A percentile compares a stretch with the other conserved stretches of the same genome.
Evolutionary conservation across 148 eudicot genomes (phyloP).

Genomic region (Nepenthes gracilis): DNA sequence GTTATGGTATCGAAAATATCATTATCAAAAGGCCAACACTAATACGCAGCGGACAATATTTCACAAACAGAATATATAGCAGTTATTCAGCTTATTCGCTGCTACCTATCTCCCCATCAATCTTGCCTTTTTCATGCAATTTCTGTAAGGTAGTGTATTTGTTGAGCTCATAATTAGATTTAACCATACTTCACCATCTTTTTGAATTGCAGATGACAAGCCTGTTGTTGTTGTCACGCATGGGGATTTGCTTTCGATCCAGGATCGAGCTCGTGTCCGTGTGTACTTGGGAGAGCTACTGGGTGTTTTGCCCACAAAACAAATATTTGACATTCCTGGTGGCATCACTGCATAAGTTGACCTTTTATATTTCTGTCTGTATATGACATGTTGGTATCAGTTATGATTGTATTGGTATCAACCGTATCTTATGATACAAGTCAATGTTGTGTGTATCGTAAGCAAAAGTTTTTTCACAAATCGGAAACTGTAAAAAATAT

Average conservation of each 20-base stretch:
- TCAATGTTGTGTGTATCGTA: too few species aligned
- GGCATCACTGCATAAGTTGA: neutral
- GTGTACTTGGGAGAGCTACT: constrained; percentile 65
- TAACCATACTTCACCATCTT: neutral
- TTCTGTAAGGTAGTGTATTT: too few species aligned
- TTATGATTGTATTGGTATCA: too few species aligned
- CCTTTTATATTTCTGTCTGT: neutral
- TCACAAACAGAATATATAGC: too few species aligned
- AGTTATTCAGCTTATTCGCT: too few species aligned
- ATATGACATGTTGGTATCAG: too few species aligned
- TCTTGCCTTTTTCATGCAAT: neutral
- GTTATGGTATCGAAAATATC: neutral
- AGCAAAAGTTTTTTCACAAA: too few species aligned
- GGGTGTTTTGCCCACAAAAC: constrained; percentile 57
- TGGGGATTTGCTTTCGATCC: constrained; percentile 68
- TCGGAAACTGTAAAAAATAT: too few species aligned
- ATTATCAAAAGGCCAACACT: too few species aligned
- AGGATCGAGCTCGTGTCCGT: constrained; percentile 60
- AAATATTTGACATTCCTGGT: constrained; percentile 92
- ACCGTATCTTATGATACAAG: too few species aligned
- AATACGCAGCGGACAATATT: too few species aligned
- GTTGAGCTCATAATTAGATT: too few species aligned
- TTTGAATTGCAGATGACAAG: constrained; percentile 61
- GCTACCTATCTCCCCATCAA: neutral
- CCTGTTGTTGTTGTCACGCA: constrained; percentile 78